These are phyloP conservation scores for Glaciozyma antarctica DNA, from an alignment of 768 basidiomycete genomes.

Conservation along the genomic window DNA sequence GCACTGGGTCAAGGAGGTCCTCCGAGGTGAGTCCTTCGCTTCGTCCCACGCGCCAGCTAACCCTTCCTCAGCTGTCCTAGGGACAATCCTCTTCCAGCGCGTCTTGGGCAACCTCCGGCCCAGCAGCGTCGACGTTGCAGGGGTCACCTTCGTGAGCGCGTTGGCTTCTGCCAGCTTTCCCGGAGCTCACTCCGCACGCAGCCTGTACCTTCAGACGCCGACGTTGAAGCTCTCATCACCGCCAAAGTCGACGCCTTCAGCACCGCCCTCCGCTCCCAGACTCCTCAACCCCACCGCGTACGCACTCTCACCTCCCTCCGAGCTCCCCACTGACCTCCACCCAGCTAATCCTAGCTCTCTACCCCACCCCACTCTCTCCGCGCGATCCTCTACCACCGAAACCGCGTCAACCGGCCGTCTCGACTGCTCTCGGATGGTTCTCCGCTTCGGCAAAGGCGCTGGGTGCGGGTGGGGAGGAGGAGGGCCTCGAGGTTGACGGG, in stretches of 20 bases:
- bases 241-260: slow-evolving; percentile 12
- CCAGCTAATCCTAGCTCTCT: slow-evolving; percentile 20
- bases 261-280: background rate
- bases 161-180: fast-evolving
- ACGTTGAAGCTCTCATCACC: slow-evolving; percentile 8
- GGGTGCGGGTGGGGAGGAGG: background rate
- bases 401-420: slow-evolving; percentile 2
- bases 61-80: slow-evolving; percentile 8
- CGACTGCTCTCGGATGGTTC: slow-evolving; percentile 22
- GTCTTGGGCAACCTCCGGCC: slow-evolving; percentile 7
- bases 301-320: too few species aligned
- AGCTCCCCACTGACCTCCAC: fast-evolving
- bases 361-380: slow-evolving; percentile 11
- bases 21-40: too few species aligned
- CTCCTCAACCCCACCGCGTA: background rate
- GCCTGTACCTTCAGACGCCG: slow-evolving; percentile 7
- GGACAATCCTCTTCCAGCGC: slow-evolving; percentile 20
- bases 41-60: too few species aligned
- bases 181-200: background rate
- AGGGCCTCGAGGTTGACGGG: slow-evolving; percentile 13
- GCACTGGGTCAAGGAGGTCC: too few species aligned
- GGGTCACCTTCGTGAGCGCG: slow-evolving; percentile 15
- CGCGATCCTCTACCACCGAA: background rate
- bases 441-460: slow-evolving; percentile 8
- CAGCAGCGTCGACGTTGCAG: background rate